A percentile compares a stretch with the other conserved stretches of the same genome.
Conservation (phyloP, 257 asterid species). For the Vinca minor region DNA sequence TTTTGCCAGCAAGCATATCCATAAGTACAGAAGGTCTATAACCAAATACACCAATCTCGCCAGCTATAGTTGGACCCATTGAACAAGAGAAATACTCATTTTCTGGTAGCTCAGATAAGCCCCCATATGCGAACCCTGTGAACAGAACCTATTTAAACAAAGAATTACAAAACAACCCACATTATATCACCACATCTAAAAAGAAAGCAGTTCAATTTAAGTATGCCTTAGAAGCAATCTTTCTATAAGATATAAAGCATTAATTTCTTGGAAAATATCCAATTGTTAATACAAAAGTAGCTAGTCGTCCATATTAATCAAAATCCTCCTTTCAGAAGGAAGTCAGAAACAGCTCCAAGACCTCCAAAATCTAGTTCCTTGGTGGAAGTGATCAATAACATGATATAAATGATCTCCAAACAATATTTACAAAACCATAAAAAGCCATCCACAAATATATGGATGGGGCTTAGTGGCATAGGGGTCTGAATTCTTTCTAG, state of each 20-base stretch:
- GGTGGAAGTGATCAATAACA: not conserved
- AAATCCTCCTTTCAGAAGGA: not conserved
- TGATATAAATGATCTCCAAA: not conserved
- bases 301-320: not conserved
- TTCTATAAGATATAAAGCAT: not conserved
- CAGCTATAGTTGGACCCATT: slow-evolving; percentile 96
- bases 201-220: slow-evolving; percentile 10
- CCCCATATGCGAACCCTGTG: slow-evolving; percentile 92
- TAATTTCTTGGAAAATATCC: not conserved
- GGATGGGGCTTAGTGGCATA: not conserved
- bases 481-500: not conserved
- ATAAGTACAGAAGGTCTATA: slow-evolving; percentile 80
- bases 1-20: slow-evolving; percentile 98
- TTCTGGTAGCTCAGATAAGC: slow-evolving; percentile 89
- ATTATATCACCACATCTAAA: slow-evolving; percentile 19
- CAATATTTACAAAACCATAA: not conserved
- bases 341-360: not conserved
- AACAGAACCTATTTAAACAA: slow-evolving; percentile 70
- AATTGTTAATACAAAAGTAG: not conserved
- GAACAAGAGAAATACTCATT: slow-evolving; percentile 80
- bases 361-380: not conserved
- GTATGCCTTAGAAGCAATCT: not conserved
- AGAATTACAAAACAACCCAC: slow-evolving; percentile 31
- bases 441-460: not conserved
- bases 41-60: slow-evolving; percentile 94